These are phyloP conservation scores for Bretschneidera sinensis DNA, from an alignment of 345 rosid genomes.

Conservation along the genomic window DNA sequence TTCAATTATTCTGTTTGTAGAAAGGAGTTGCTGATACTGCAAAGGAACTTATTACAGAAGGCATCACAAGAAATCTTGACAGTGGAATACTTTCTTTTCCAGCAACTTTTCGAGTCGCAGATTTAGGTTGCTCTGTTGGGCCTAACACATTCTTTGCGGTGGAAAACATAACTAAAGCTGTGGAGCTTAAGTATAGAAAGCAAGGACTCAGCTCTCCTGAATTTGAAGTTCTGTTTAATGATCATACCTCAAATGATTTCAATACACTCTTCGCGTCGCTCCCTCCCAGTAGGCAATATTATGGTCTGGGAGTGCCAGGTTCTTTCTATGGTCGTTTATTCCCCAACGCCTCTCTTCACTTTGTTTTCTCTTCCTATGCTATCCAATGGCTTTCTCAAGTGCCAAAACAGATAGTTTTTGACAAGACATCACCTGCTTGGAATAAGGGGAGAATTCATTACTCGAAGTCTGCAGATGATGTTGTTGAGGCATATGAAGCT, in stretches of 20 bases:
- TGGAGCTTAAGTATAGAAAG: not conserved
- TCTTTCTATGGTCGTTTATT: conserved; percentile 24
- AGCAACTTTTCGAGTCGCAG: conserved; percentile 8
- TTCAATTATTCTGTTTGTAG: too few species aligned
- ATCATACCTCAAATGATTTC: conserved; percentile 32
- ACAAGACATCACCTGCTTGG: conserved; percentile 20
- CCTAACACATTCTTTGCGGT: conserved; percentile 21
- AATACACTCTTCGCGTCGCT: conserved; percentile 28
- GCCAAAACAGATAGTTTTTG: conserved; percentile 16
- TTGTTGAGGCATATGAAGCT: conserved; percentile 21
- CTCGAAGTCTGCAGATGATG: conserved; percentile 14
- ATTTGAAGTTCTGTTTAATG: conserved; percentile 34
- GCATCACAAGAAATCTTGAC: not conserved
- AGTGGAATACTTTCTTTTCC: not conserved
- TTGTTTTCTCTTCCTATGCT: conserved; percentile 17
- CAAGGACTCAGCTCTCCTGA: not conserved
- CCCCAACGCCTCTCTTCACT: conserved; percentile 22
- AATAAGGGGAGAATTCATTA: conserved; percentile 29
- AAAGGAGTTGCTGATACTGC: too few species aligned
- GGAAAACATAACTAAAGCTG: conserved; percentile 12
- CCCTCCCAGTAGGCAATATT: conserved; percentile 15
- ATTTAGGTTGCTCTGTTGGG: conserved; percentile 24
- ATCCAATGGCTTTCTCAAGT: conserved; percentile 24
- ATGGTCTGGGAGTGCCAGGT: conserved; percentile 22
- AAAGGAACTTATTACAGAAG: not conserved